phyloP scores from a whole-genome alignment of 1,284 basidiomycete species.

The Papiliotrema nemorosa region DNA sequence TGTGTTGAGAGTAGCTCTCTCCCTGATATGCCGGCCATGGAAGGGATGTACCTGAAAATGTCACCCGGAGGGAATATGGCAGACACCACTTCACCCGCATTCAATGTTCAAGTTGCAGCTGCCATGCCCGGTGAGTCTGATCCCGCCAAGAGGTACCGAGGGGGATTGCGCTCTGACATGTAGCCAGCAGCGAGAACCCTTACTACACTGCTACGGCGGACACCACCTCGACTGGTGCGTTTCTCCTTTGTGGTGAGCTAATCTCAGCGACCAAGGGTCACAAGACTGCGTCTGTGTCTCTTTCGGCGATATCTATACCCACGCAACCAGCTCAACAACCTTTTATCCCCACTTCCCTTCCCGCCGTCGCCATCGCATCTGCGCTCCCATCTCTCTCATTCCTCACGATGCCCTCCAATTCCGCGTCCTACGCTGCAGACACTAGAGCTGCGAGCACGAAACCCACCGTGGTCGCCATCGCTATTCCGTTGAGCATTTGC shows the following conservation, averaged over 20 bases:
- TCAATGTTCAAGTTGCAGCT: slow-evolving; percentile 6
- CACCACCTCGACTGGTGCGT: no score
- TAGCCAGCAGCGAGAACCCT: no score
- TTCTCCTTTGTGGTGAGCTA: no score
- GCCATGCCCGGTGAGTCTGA: slow-evolving; percentile 3
- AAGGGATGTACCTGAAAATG: slow-evolving; percentile 14
- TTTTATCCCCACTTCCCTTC: neutral
- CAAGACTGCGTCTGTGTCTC: no score
- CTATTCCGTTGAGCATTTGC: slow-evolving; percentile 17
- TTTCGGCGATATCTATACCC: neutral
- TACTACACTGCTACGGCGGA: no score
- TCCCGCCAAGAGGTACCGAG: neutral
- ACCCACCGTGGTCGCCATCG: slow-evolving; percentile 13
- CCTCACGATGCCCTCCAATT: neutral
- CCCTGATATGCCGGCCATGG: slow-evolving; percentile 5
- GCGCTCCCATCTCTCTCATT: neutral
- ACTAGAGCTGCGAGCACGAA: neutral
- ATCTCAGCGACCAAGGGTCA: no score
- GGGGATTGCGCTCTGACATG: no score
- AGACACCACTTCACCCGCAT: slow-evolving; percentile 11
- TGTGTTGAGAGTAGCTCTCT: neutral
- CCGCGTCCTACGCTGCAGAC: neutral
- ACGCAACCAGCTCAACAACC: neutral
- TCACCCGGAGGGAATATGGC: slow-evolving; percentile 1
- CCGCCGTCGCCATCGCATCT: neutral